Percentiles rank a stretch among this genome's conserved stretches.
phyloP scores from a whole-genome alignment of 345 rosid genomes.

The Viola odorata region DNA sequence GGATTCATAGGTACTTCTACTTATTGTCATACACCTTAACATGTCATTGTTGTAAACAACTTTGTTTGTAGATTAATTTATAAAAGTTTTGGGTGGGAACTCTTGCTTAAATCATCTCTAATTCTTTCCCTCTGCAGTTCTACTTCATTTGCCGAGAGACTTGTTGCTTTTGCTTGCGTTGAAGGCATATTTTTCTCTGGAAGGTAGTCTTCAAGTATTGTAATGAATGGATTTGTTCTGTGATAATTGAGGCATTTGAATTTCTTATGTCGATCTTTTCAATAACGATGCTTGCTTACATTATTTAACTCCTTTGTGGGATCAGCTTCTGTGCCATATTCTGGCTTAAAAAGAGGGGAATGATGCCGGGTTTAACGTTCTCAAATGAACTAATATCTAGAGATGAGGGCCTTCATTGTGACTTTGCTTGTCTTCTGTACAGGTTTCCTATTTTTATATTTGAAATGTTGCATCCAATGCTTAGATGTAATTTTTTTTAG shows the following conservation, averaged over 20 bases:
- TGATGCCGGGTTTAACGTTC: conserved; percentile 93
- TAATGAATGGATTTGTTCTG: background rate
- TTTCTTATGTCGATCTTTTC: background rate
- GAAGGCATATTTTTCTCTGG: conserved; percentile 96
- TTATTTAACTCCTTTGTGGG: conserved; percentile 13
- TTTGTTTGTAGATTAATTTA: background rate
- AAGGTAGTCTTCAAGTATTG: conserved; percentile 42
- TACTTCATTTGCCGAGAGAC: conserved; percentile 63
- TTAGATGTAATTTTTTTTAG: background rate
- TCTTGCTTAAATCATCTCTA: conserved; percentile 6
- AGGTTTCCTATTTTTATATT: conserved; percentile 31
- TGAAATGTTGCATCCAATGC: background rate
- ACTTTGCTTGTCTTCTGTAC: conserved; percentile 90
- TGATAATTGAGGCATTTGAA: conserved; percentile 1
- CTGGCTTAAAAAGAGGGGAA: conserved; percentile 94
- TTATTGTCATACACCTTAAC: background rate
- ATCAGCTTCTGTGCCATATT: conserved; percentile 91
- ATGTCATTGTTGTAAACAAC: background rate
- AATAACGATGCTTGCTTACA: conserved; percentile 5
- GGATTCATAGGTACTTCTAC: conserved; percentile 58
- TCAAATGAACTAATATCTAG: conserved; percentile 92
- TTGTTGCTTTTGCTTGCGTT: conserved; percentile 83
- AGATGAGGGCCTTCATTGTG: conserved; percentile 93
- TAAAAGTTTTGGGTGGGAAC: background rate
- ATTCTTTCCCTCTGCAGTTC: conserved; percentile 43